phyloP scores from a whole-genome alignment of 225 moss, liverwort and hornwort genomes.

The Lunularia cruciata region DNA sequence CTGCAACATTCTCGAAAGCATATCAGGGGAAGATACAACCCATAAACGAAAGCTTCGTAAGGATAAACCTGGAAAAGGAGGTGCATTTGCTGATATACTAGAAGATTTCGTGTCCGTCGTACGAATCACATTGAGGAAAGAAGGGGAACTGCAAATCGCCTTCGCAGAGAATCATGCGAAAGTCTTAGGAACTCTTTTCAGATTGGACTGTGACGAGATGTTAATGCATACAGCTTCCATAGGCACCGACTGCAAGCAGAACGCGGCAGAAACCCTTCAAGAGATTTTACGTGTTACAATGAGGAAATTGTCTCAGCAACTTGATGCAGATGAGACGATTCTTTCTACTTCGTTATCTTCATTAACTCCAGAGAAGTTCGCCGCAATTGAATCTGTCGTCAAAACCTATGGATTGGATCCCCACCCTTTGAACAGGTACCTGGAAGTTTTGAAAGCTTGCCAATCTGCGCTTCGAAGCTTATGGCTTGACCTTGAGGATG shows the following conservation, averaged over 20 bases:
- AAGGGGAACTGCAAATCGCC: conserved; percentile 27
- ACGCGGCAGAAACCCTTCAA: conserved; percentile 28
- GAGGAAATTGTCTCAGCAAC: conserved; percentile 26
- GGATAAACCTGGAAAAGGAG: neutral
- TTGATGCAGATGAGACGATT: conserved; percentile 37
- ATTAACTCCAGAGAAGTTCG: conserved; percentile 39
- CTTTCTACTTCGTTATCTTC: conserved; percentile 38
- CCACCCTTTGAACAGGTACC: conserved; percentile 33
- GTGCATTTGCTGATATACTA: conserved; percentile 10
- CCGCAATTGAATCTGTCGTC: conserved; percentile 36
- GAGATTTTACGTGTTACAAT: conserved; percentile 34
- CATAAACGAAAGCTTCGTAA: neutral
- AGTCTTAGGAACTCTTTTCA: conserved; percentile 44
- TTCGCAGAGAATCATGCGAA: conserved; percentile 36
- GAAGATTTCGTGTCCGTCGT: conserved; percentile 28
- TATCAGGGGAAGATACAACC: conserved; percentile 1
- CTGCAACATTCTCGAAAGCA: neutral
- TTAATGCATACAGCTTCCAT: conserved; percentile 32
- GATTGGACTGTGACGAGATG: conserved; percentile 50
- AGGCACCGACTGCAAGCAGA: conserved; percentile 43
- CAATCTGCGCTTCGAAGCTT: conserved; percentile 36
- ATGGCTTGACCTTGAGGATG: conserved; percentile 43
- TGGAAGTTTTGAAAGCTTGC: conserved; percentile 32
- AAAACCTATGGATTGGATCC: conserved; percentile 37
- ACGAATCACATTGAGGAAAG: conserved; percentile 24